These are phyloP conservation scores for Coniochaeta sp. DNA, from an alignment of 2,329 filamentous ascomycete species.

Conservation along the genomic window DNA sequence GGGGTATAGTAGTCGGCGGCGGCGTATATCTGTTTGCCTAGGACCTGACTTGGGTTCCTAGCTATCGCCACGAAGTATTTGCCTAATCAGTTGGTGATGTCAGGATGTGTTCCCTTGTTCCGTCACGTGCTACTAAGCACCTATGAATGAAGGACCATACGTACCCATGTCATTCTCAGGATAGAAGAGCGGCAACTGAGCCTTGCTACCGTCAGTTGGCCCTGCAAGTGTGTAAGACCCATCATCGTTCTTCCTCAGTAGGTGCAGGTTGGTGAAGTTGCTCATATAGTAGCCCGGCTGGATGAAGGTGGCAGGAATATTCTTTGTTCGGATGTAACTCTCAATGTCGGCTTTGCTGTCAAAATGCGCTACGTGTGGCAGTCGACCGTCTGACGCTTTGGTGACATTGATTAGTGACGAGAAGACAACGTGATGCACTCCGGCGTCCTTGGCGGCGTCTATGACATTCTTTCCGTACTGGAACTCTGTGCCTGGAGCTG, in stretches of 20 bases:
- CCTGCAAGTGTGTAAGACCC: conserved; percentile 15
- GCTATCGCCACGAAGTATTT: conserved; percentile 9
- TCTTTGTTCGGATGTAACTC: conserved; percentile 33
- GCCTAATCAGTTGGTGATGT: conserved; percentile 3
- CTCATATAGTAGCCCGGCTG: conserved; percentile 44
- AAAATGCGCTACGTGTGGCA: conserved; percentile 9
- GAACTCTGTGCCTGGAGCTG: conserved; percentile 8
- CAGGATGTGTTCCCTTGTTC: not conserved
- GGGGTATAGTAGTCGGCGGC: conserved; percentile 28
- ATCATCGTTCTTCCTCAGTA: conserved; percentile 17
- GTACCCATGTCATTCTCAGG: conserved; percentile 23
- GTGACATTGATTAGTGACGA: conserved; percentile 22
- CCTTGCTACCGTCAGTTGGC: conserved; percentile 16
- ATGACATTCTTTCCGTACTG: conserved; percentile 34
- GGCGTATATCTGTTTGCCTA: conserved; percentile 26
- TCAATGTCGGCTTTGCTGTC: conserved; percentile 37
- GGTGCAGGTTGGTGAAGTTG: conserved; percentile 27
- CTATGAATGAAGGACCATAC: not conserved
- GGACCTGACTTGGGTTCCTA: conserved; percentile 11
- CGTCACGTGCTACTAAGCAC: not conserved
- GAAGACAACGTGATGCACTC: conserved; percentile 25
- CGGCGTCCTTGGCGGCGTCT: conserved; percentile 21
- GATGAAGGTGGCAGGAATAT: conserved; percentile 39
- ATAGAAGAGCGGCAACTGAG: conserved; percentile 24
- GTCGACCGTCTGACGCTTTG: conserved; percentile 14